phyloP scores from a whole-genome alignment of 1,139 yeast species.

The Saccharomyces pastorianus region DNA sequence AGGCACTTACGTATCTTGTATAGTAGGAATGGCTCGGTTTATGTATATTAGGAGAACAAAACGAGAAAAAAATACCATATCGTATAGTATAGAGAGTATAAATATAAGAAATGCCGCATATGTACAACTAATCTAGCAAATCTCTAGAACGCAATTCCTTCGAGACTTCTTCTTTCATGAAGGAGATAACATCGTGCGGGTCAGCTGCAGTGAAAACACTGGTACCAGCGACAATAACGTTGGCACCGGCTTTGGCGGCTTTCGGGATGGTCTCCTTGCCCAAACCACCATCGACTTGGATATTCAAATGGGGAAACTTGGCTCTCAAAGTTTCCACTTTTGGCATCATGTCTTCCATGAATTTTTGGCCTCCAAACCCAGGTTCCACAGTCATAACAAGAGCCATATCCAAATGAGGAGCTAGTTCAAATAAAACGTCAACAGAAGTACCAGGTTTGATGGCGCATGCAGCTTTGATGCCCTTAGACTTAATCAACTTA shows the following conservation, averaged over 20 bases:
- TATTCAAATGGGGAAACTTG: constrained; percentile 69
- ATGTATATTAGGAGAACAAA: constrained; percentile 1
- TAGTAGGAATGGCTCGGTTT: neutral
- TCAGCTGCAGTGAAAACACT: constrained; percentile 78
- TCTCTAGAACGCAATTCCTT: constrained; percentile 30
- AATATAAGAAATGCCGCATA: neutral
- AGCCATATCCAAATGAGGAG: constrained; percentile 79
- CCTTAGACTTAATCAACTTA: constrained; percentile 62
- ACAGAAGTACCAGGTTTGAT: constrained; percentile 91
- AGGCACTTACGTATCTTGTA: constrained; percentile 1
- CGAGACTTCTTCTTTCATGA: constrained; percentile 56
- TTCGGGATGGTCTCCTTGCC: constrained; percentile 73
- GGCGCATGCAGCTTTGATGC: constrained; percentile 94
- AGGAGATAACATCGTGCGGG: constrained; percentile 63
- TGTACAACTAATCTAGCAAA: constrained; percentile 13
- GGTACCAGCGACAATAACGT: constrained; percentile 97
- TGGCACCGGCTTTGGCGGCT: constrained; percentile 94
- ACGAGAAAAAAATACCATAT: neutral
- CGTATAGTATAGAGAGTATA: neutral
- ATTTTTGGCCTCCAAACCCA: constrained; percentile 97
- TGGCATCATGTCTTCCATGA: constrained; percentile 94
- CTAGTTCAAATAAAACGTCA: constrained; percentile 70
- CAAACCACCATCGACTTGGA: constrained; percentile 96
- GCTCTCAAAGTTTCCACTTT: constrained; percentile 73
- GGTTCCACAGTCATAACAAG: constrained; percentile 98